Evolutionary conservation across 2,329 filamentous ascomycete species (phyloP).

Genomic region (Colletotrichum gigasporum): DNA sequence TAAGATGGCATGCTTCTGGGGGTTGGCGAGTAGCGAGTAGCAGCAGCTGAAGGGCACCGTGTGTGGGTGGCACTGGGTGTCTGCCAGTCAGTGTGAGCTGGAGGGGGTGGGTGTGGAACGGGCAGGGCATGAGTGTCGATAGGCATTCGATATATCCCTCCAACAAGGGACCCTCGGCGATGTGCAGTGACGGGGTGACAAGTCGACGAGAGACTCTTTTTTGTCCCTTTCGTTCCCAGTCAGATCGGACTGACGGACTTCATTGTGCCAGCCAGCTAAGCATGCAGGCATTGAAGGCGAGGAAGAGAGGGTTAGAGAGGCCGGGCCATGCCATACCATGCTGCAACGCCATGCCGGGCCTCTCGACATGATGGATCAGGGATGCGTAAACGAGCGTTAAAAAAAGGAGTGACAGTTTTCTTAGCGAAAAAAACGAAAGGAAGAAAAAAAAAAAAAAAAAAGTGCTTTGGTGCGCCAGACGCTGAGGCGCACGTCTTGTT

Average conservation of each 20-base stretch:
- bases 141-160: slow-evolving; percentile 15
- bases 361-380: too few species aligned
- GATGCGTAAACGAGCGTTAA: too few species aligned
- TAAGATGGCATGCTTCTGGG: too few species aligned
- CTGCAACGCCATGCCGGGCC: too few species aligned
- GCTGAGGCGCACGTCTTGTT: slow-evolving; percentile 12
- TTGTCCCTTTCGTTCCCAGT: too few species aligned
- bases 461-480: slow-evolving; percentile 5
- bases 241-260: too few species aligned
- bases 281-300: too few species aligned
- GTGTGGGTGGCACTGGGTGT: background rate
- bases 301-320: too few species aligned
- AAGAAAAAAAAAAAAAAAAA: background rate
- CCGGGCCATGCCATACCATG: too few species aligned
- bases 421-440: background rate
- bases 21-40: background rate
- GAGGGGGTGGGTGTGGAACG: background rate
- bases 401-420: background rate
- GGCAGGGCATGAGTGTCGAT: slow-evolving; percentile 1
- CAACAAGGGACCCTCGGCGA: slow-evolving; percentile 19
- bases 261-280: too few species aligned
- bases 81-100: background rate
- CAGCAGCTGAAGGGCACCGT: background rate
- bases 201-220: too few species aligned
- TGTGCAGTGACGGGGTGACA: background rate